Conservation (phyloP, 73 alveolate species). For the Symbiodinium pilosum region DNA sequence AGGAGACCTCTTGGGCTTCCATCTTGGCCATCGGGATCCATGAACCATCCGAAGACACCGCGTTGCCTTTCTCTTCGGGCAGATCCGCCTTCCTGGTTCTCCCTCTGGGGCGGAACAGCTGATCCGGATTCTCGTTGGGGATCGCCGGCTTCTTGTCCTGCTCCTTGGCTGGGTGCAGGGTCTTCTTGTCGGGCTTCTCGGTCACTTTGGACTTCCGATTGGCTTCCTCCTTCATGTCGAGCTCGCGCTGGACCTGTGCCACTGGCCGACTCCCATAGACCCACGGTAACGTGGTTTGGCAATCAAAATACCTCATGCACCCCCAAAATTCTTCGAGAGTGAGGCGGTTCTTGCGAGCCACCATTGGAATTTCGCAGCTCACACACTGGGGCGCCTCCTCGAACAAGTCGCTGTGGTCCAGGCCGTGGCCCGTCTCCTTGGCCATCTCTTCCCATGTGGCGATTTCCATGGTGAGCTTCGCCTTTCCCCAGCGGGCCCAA, state of each 20-base stretch:
- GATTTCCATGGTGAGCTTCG: not conserved
- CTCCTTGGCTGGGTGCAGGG: not conserved
- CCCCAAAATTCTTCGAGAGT: not conserved
- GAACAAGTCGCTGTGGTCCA: too few species aligned
- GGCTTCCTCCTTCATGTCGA: not conserved
- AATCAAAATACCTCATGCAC: not conserved
- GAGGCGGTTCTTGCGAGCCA: not conserved
- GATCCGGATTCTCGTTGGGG: not conserved
- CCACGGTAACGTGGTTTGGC: not conserved
- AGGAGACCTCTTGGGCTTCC: too few species aligned
- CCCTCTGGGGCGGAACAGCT: not conserved
- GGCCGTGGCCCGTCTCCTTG: not conserved
- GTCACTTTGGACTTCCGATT: not conserved
- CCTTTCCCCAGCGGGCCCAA: not conserved
- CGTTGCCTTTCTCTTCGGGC: not conserved
- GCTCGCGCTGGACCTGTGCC: not conserved
- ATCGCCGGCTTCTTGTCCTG: not conserved
- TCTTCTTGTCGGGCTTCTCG: not conserved
- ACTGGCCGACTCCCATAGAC: not conserved
- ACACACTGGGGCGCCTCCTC: not conserved
- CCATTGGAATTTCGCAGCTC: not conserved
- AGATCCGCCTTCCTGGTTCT: not conserved
- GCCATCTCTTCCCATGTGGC: not conserved
- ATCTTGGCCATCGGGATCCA: not conserved
- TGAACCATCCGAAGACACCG: not conserved